Evolutionary conservation across 257 asterid genomes (phyloP).

Genomic region (Misopates orontium): DNA sequence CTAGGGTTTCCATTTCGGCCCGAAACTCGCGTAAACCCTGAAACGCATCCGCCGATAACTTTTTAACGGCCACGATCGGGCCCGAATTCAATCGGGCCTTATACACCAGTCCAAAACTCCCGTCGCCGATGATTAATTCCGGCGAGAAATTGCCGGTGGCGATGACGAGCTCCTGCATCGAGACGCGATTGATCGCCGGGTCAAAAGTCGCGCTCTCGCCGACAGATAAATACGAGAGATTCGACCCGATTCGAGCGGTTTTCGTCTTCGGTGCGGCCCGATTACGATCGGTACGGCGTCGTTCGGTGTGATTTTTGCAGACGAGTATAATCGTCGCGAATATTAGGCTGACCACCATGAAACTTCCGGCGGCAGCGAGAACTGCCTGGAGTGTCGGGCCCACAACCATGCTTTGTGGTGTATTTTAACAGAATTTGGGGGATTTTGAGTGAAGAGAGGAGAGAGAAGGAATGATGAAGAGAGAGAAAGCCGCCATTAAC

Average conservation of each 20-base stretch:
- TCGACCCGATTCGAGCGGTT: constrained; percentile 24
- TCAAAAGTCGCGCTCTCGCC: constrained; percentile 72
- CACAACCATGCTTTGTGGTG: constrained; percentile 27
- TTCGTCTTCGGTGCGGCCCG: constrained; percentile 21
- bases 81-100: constrained; percentile 75
- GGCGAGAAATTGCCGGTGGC: constrained; percentile 70
- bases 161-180: constrained; percentile 68
- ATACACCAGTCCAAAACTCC: constrained; percentile 86
- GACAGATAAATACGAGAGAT: constrained; percentile 30
- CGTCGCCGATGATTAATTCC: constrained; percentile 82
- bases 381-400: constrained; percentile 47
- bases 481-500: constrained; percentile 58
- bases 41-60: constrained; percentile 73
- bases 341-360: constrained; percentile 45
- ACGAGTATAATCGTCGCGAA: constrained; percentile 38
- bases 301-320: constrained; percentile 39
- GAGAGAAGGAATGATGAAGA: not conserved
- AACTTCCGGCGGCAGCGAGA: constrained; percentile 53
- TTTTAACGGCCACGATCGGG: constrained; percentile 65
- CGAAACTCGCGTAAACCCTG: constrained; percentile 86
- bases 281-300: constrained; percentile 34
- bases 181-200: constrained; percentile 48
- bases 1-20: constrained; percentile 95
- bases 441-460: not conserved
- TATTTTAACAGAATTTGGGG: not conserved